phyloP scores from a whole-genome alignment of 1,284 basidiomycete genomes.

The Irpex rosettiformis region DNA sequence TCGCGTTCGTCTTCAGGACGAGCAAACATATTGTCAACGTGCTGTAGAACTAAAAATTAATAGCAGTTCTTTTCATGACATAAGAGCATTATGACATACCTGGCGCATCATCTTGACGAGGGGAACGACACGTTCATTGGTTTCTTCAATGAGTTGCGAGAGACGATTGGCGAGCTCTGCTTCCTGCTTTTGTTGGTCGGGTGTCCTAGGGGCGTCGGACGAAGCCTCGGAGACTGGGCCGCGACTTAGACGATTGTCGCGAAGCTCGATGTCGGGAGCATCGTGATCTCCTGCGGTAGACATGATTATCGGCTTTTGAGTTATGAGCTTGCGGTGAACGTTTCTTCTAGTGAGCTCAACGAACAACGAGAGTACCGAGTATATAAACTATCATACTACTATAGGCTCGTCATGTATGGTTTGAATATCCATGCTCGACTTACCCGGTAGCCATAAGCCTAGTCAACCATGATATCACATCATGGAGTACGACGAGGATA shows the following conservation, averaged over 20 bases:
- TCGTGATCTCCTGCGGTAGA: neutral
- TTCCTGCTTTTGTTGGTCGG: neutral
- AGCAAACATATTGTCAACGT: neutral
- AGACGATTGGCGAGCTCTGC: conserved; percentile 2
- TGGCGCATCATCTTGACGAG: neutral
- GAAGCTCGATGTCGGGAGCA: conserved; percentile 1
- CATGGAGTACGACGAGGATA: neutral
- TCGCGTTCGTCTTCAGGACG: neutral
- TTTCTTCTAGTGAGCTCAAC: neutral
- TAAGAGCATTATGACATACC: neutral
- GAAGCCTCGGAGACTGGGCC: neutral
- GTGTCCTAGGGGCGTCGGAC: neutral
- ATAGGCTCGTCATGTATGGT: neutral
- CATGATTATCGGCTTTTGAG: neutral
- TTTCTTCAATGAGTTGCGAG: neutral
- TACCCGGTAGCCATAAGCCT: neutral
- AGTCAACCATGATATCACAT: conserved; percentile 1
- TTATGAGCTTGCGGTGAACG: neutral
- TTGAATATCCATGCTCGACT: neutral
- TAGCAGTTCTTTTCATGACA: neutral
- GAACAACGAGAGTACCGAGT: neutral
- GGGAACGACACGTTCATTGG: neutral
- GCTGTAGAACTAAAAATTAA: neutral
- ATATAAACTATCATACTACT: neutral
- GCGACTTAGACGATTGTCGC: neutral